Base-by-base conservation (phyloP, 1,284 basidiomycete species). In the Tilletiaria anomala region DNA sequence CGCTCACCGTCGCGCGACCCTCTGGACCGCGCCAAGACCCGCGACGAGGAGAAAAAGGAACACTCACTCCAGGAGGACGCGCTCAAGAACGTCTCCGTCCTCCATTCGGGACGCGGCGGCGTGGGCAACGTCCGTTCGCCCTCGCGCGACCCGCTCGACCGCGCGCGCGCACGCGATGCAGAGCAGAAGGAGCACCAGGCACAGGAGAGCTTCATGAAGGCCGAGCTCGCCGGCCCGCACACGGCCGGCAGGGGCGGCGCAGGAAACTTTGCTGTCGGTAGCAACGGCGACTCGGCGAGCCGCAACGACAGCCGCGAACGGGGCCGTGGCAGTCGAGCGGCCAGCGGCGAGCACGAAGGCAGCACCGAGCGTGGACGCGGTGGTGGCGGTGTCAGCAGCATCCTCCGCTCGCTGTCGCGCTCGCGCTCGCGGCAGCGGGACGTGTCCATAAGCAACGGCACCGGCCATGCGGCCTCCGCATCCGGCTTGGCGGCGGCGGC, bases 81-180 rank as follows among this genome's bases (percentile, higher is more conserved):
- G 37, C 44, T 46, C 15, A 47, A 51, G 40, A 68, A 68, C 8
- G 69, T n/a, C n/a, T n/a, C n/a, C n/a, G n/a, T 37, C n/a, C 72
- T 70, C 49, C 78, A 78, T 31, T 75, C 76, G 33, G 82, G 83
- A 15, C 75, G 82, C 23, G 82, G 82, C 26, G 82, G 82, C 19
- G 75, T 74, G 15, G 82, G 82, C 32, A 84, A 85, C 69, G 76
- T 83, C 29, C 77, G 78, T 37, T 78, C 79, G 3, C 77, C 78
- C 0, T 80, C 80, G 14, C 74, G 76, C 33, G 76, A 77, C 35
- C 67, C 71, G 26, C 44, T 50, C n/a, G 65, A 68, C 26, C 65
- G 70, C 2, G 3, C 69, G 56, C 41, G 47, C 17, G 41, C 38
- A 16, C 35, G 29, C 12, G 23, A 44, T 18, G 32, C 32, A 22